Evolutionary conservation across 2,329 filamentous ascomycete genomes (phyloP).

Genomic region (Trichophyton schoenleinii): DNA sequence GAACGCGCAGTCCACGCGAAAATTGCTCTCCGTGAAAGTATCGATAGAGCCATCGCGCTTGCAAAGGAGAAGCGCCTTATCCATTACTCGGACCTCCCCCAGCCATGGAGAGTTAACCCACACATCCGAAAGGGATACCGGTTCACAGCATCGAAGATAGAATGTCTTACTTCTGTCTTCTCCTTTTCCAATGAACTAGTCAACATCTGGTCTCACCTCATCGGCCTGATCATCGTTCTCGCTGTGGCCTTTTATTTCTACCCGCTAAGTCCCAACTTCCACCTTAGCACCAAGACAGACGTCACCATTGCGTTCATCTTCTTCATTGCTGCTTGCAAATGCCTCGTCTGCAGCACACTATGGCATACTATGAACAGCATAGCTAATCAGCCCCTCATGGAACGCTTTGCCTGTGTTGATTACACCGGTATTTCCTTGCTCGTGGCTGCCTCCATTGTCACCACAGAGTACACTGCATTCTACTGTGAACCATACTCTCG

Average conservation of each 20-base stretch:
- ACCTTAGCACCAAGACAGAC: conserved; percentile 72
- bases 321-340: conserved; percentile 92
- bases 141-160: conserved; percentile 81
- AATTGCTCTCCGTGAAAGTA: conserved; percentile 68
- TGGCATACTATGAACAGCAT: conserved; percentile 99
- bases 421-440: conserved; percentile 95
- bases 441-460: conserved; percentile 89
- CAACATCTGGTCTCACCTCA: conserved; percentile 94
- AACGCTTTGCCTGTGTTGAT: conserved; percentile 93
- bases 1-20: conserved; percentile 73
- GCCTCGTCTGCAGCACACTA: conserved; percentile 83
- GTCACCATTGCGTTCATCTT: conserved; percentile 85
- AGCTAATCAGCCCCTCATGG: conserved; percentile 75
- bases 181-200: conserved; percentile 81
- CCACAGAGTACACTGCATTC: conserved; percentile 95
- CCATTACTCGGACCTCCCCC: conserved; percentile 75
- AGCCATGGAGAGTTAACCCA: conserved; percentile 88
- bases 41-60: conserved; percentile 62
- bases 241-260: conserved; percentile 93
- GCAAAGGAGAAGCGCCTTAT: conserved; percentile 74
- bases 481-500: conserved; percentile 88
- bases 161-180: conserved; percentile 75
- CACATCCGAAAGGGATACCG: conserved; percentile 88
- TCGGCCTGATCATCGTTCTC: conserved; percentile 79
- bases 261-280: conserved; percentile 75